Evolutionary conservation across 352 stramenopile genomes (phyloP), one percentile per base, ranked within the genome.

Genomic region (Globisporangium barbulae): DNA sequence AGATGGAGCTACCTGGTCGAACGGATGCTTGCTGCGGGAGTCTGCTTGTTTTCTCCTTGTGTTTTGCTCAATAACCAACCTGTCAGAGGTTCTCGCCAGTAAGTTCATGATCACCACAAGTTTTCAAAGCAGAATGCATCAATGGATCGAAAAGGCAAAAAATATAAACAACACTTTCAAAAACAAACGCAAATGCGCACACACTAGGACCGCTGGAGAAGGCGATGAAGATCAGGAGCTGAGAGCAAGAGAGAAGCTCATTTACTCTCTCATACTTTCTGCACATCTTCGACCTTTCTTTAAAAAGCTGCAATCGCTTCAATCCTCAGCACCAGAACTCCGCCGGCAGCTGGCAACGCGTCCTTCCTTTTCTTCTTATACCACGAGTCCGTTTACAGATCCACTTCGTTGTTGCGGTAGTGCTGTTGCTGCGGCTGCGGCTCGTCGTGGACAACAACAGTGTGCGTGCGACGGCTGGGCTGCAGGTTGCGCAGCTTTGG

Each of bases 321-420:
- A 57, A 22, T 58, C 31, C 52, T 58, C 52, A 58, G n/a, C 31
- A 12, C 47, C 41, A 63, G 28, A 3, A 22, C 10, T 28, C 33
- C n/a, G 2, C 10, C 22, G 21, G 13, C 55, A 28, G 33, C 37
- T 35, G 45, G 30, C 9, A 28, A 33, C 31, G 2, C 57, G 39
- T n/a, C 19, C 15, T 62, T 25, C 22, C 25, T 15, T 12, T 35
- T 49, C 21, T 30, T 44, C 52, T 42, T 58, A 21, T 25, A 31
- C 31, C 52, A 58, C 37, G 52, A 58, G 31, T 9, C 22, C 13
- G 21, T 17, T 68, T 72, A 72, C 37, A 72, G 59, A 22, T 80
- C 72, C 35, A 83, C 77, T 57, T 86, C 77, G 65, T 86, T 76
- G 64, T 64, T 79, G 61, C 75, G 74, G 69, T 68, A 68, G 21